A percentile compares a stretch with the other conserved stretches of the same genome.
phyloP scores from a whole-genome alignment of 495 filamentous ascomycete genomes.

The Rusavskia elegans region DNA sequence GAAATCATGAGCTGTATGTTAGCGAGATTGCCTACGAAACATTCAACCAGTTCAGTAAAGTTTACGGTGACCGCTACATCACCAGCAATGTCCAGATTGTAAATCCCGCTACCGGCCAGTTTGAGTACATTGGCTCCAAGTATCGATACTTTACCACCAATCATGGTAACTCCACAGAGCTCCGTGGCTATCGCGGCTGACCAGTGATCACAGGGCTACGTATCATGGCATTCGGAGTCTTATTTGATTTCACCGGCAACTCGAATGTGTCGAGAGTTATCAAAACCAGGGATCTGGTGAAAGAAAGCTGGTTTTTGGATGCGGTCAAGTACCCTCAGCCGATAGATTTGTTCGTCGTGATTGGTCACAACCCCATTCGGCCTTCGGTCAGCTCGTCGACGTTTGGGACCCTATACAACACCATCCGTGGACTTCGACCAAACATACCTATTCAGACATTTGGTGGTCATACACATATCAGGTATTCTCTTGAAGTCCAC shows the following conservation, averaged over 20 bases:
- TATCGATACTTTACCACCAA: slow-evolving; percentile 23
- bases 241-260: slow-evolving; percentile 22
- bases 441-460: slow-evolving; percentile 23
- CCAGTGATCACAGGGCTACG: slow-evolving; percentile 10
- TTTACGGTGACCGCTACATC: slow-evolving; percentile 24
- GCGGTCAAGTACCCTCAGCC: slow-evolving; percentile 19
- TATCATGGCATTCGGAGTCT: slow-evolving; percentile 26
- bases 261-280: slow-evolving; percentile 18
- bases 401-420: slow-evolving; percentile 17
- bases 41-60: slow-evolving; percentile 19
- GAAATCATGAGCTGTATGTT: slow-evolving; percentile 26
- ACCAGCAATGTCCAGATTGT: slow-evolving; percentile 27
- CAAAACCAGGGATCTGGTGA: slow-evolving; percentile 16
- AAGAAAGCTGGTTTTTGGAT: slow-evolving; percentile 22
- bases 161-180: slow-evolving; percentile 7
- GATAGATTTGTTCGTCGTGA: slow-evolving; percentile 24
- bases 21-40: slow-evolving; percentile 18
- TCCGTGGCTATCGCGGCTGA: slow-evolving; percentile 10
- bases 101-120: slow-evolving; percentile 14
- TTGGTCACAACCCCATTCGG: slow-evolving; percentile 23
- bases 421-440: slow-evolving; percentile 18
- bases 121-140: slow-evolving; percentile 19
- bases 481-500: neutral
- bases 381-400: slow-evolving; percentile 11
- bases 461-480: slow-evolving; percentile 24